Percentiles rank a stretch among this genome's conserved stretches.
Conservation (phyloP, 805 yeast species). For the Candida succiphila region DNA sequence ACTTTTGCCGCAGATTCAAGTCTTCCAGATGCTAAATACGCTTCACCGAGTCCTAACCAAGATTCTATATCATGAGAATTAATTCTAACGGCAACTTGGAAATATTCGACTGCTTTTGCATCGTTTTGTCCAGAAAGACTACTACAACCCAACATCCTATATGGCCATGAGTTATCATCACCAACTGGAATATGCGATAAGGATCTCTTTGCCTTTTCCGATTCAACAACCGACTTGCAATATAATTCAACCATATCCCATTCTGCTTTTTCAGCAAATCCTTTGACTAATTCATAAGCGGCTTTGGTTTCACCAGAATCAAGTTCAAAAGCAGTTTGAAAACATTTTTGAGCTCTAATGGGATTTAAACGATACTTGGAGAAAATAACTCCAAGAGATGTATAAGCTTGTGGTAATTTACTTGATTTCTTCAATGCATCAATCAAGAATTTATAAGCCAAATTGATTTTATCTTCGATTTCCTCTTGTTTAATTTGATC, state of each 20-base stretch:
- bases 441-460: slow-evolving; percentile 50
- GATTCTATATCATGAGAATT: slow-evolving; percentile 60
- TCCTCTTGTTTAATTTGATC: slow-evolving; percentile 12
- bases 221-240: slow-evolving; percentile 52
- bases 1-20: slow-evolving; percentile 82
- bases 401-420: slow-evolving; percentile 68
- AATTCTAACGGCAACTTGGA: slow-evolving; percentile 75
- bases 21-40: slow-evolving; percentile 78
- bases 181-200: slow-evolving; percentile 26
- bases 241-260: slow-evolving; percentile 82
- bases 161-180: slow-evolving; percentile 66
- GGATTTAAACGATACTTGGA: slow-evolving; percentile 45
- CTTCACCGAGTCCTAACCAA: slow-evolving; percentile 97
- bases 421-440: slow-evolving; percentile 54
- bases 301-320: slow-evolving; percentile 70
- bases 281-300: slow-evolving; percentile 60
- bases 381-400: slow-evolving; percentile 74
- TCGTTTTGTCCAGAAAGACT: slow-evolving; percentile 63
- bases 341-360: slow-evolving; percentile 73
- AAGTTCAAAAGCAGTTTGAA: slow-evolving; percentile 80
- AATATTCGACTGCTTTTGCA: slow-evolving; percentile 76
- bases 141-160: slow-evolving; percentile 74
- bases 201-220: slow-evolving; percentile 48
- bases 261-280: slow-evolving; percentile 56
- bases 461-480: slow-evolving; percentile 20